Evolutionary conservation across 2,329 filamentous ascomycete species (phyloP).

Genomic region (Penicillium hordei): DNA sequence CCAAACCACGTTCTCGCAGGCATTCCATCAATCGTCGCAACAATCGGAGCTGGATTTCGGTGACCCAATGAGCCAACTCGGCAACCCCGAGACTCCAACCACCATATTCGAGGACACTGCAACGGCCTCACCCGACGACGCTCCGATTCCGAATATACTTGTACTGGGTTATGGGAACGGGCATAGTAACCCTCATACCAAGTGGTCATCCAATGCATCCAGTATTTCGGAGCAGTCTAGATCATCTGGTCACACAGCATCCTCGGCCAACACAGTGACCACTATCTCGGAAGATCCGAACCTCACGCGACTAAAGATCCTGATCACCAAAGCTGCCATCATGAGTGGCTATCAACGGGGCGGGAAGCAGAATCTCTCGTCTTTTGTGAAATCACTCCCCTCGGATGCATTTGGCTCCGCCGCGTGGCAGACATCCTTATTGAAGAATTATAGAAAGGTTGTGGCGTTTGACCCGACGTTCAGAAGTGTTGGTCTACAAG

Average conservation of each 20-base stretch:
- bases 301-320: slow-evolving; percentile 71
- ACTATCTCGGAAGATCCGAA: slow-evolving; percentile 67
- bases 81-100: slow-evolving; percentile 79
- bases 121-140: slow-evolving; percentile 77
- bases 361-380: slow-evolving; percentile 60
- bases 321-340: slow-evolving; percentile 82
- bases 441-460: slow-evolving; percentile 78
- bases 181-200: slow-evolving; percentile 49
- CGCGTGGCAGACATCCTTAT: slow-evolving; percentile 67
- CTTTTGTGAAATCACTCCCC: slow-evolving; percentile 74
- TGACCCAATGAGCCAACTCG: slow-evolving; percentile 27
- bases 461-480: slow-evolving; percentile 72
- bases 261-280: slow-evolving; percentile 46
- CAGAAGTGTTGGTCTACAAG: slow-evolving; percentile 40
- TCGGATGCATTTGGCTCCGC: slow-evolving; percentile 74
- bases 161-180: slow-evolving; percentile 71
- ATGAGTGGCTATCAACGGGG: slow-evolving; percentile 75
- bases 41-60: slow-evolving; percentile 39
- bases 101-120: slow-evolving; percentile 94
- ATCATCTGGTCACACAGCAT: slow-evolving; percentile 51
- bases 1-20: slow-evolving; percentile 71
- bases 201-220: slow-evolving; percentile 78
- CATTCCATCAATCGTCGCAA: slow-evolving; percentile 51
- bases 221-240: slow-evolving; percentile 79
- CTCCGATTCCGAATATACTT: slow-evolving; percentile 80